Percentiles rank a stretch among this genome's conserved stretches.
phyloP scores from a whole-genome alignment of 805 yeast genomes.

The Teunomyces pallodes region DNA sequence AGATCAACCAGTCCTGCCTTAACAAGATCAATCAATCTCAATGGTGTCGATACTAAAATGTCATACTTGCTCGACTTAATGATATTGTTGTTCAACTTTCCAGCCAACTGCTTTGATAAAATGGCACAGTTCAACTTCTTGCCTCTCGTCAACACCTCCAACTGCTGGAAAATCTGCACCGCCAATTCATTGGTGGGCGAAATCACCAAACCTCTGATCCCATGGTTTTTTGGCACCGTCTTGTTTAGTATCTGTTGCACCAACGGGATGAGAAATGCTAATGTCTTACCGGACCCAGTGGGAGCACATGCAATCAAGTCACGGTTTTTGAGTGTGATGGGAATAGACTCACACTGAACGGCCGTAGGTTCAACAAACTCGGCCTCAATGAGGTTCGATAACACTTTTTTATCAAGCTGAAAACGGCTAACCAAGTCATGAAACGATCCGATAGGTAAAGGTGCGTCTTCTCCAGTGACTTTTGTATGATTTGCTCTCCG shows the following conservation, averaged over 20 bases:
- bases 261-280: slow-evolving; percentile 84
- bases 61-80: slow-evolving; percentile 67
- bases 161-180: slow-evolving; percentile 72
- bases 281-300: slow-evolving; percentile 96
- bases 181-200: slow-evolving; percentile 97
- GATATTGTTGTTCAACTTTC: slow-evolving; percentile 61
- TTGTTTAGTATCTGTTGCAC: slow-evolving; percentile 47
- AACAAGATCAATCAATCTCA: slow-evolving; percentile 78
- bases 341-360: slow-evolving; percentile 88
- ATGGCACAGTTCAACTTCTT: slow-evolving; percentile 59
- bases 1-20: slow-evolving; percentile 60
- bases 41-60: slow-evolving; percentile 82
- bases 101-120: slow-evolving; percentile 68
- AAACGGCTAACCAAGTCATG: slow-evolving; percentile 73
- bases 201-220: slow-evolving; percentile 72
- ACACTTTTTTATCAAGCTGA: slow-evolving; percentile 55
- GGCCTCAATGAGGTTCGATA: slow-evolving; percentile 62
- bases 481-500: slow-evolving; percentile 65
- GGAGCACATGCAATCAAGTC: slow-evolving; percentile 95
- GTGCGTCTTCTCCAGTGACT: slow-evolving; percentile 79
- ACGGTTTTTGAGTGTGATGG: slow-evolving; percentile 63
- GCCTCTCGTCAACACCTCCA: slow-evolving; percentile 56
- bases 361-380: slow-evolving; percentile 88
- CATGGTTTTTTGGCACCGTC: slow-evolving; percentile 36
- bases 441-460: slow-evolving; percentile 89